phyloP scores from a whole-genome alignment of 2,329 filamentous ascomycete genomes.

The Colletotrichum lentis region DNA sequence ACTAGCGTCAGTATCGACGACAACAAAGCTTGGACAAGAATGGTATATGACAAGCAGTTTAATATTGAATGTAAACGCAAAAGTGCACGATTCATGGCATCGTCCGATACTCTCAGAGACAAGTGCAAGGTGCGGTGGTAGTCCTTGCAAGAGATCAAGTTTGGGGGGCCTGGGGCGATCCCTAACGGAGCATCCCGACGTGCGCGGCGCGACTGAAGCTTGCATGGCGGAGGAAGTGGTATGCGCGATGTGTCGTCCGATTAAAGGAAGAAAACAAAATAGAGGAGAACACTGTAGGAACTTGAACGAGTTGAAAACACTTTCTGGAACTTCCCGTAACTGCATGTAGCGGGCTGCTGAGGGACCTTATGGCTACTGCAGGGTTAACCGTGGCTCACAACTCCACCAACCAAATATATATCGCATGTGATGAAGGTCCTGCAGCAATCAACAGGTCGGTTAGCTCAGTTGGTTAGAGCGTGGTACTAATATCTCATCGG shows the following conservation, averaged over 20 bases:
- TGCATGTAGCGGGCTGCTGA: background rate
- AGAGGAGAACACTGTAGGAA: too few species aligned
- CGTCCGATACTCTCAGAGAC: background rate
- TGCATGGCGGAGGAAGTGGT: background rate
- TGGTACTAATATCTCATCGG: conserved; percentile 36
- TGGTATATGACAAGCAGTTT: too few species aligned
- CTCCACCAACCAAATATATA: background rate
- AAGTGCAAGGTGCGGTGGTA: background rate
- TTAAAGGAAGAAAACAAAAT: too few species aligned
- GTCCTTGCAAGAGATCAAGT: background rate
- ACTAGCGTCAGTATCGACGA: too few species aligned
- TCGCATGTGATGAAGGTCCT: fast-evolving
- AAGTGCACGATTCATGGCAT: background rate
- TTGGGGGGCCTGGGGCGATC: background rate
- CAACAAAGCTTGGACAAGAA: too few species aligned
- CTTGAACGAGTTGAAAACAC: too few species aligned
- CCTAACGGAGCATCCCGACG: background rate
- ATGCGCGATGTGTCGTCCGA: too few species aligned
- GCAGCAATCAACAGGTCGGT: conserved; percentile 22
- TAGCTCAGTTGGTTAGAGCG: conserved; percentile 39
- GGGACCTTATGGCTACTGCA: background rate
- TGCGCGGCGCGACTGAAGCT: background rate
- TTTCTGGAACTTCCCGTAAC: background rate
- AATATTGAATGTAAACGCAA: too few species aligned
- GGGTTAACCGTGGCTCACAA: conserved; percentile 11